Conservation (phyloP, 805 yeast genomes). For the Saccharomycopsis malanga region DNA sequence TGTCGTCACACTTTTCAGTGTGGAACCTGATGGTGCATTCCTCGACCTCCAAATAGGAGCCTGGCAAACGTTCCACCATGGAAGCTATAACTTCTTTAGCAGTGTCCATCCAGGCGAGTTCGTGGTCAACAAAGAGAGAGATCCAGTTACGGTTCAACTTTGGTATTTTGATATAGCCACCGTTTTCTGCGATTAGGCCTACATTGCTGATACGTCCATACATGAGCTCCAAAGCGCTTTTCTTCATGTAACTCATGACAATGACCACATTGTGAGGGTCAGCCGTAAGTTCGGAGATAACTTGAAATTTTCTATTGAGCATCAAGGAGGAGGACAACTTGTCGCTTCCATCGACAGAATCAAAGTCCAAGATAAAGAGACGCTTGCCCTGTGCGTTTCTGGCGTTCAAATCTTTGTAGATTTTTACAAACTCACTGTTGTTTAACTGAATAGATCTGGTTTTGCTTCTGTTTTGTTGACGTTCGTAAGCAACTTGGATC, state of each 20-base stretch:
- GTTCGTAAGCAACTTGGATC: constrained; percentile 47
- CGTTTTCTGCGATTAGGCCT: constrained; percentile 87
- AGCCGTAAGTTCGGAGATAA: constrained; percentile 50
- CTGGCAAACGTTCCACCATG: constrained; percentile 72
- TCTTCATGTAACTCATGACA: constrained; percentile 58
- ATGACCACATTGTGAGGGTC: constrained; percentile 63
- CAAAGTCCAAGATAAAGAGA: constrained; percentile 45
- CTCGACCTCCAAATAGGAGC: constrained; percentile 61
- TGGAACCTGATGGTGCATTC: constrained; percentile 75
- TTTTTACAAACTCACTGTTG: constrained; percentile 30
- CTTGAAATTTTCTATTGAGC: constrained; percentile 49
- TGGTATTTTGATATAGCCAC: constrained; percentile 63
- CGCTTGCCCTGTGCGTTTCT: constrained; percentile 27
- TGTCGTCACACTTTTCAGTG: constrained; percentile 58
- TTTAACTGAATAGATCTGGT: constrained; percentile 29
- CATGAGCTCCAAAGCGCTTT: constrained; percentile 56
- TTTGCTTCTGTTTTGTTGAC: constrained; percentile 37
- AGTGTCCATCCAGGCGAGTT: constrained; percentile 52
- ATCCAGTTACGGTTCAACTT: constrained; percentile 44
- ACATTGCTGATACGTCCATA: constrained; percentile 61
- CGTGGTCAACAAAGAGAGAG: constrained; percentile 49
- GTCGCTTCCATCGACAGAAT: constrained; percentile 31
- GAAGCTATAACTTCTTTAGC: constrained; percentile 49
- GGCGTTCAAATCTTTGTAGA: constrained; percentile 25
- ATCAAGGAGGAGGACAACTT: constrained; percentile 46